A percentile compares a stretch with the other conserved stretches of the same genome.
Evolutionary conservation across 208 protist species (phyloP).

Genomic region (Leishmania turanica): DNA sequence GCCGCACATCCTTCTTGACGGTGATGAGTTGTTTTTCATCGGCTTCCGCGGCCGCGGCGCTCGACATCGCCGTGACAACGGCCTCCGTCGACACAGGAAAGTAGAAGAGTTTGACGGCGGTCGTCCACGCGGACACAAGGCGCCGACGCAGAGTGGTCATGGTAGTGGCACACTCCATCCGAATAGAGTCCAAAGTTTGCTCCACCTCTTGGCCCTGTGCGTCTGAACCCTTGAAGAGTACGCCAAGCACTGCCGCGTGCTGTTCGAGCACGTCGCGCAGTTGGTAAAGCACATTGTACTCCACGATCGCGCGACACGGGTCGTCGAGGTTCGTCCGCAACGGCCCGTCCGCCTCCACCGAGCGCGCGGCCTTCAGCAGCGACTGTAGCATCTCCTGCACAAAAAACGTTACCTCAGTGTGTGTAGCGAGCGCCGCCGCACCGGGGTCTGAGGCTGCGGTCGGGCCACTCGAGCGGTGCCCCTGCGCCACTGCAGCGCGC

Average conservation of each 20-base stretch:
- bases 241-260: slow-evolving; percentile 27
- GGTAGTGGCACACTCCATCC: slow-evolving; percentile 8
- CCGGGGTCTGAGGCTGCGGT: neutral
- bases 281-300: slow-evolving; percentile 55
- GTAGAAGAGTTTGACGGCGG: slow-evolving; percentile 20
- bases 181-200: slow-evolving; percentile 16
- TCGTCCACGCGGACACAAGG: slow-evolving; percentile 24
- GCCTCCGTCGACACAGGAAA: slow-evolving; percentile 22
- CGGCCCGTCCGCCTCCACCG: slow-evolving; percentile 22
- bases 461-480: neutral
- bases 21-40: slow-evolving; percentile 9
- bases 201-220: neutral
- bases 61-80: slow-evolving; percentile 3
- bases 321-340: slow-evolving; percentile 55
- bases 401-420: slow-evolving; percentile 4
- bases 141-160: slow-evolving; percentile 21
- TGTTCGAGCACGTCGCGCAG: slow-evolving; percentile 45
- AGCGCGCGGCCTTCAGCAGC: slow-evolving; percentile 34
- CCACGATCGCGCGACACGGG: slow-evolving; percentile 41
- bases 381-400: slow-evolving; percentile 38
- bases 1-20: slow-evolving; percentile 26
- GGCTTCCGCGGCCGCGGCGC: slow-evolving; percentile 1
- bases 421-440: neutral
- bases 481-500: neutral
- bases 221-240: slow-evolving; percentile 1